Evolutionary conservation across 2,329 filamentous ascomycete species (phyloP), one percentile per base, ranked within the genome.

Genomic region (Neophaeococcomyces aloes): DNA sequence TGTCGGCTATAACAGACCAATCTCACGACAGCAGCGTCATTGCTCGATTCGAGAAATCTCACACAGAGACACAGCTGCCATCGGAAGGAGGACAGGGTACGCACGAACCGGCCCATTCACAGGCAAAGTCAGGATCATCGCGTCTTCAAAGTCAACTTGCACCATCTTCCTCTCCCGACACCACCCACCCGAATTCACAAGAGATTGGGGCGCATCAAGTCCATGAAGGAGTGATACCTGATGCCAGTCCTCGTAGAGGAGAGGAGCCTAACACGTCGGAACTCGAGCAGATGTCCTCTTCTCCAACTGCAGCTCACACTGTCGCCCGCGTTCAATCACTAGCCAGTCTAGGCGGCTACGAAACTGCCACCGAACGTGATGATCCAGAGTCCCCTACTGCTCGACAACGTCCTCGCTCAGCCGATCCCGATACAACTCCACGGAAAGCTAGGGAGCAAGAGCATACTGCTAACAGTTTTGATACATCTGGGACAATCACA

Each of bases 271-370:
- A 60, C 35, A 65, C 63, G 1, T 65, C 62, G 2, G 58, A 59
- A 4, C 51, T 68, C 15, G 66, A 69, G 46, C 62, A 62, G 8
- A 53, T 65, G 41, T 59, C 60, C 11, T 69, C 68, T 2, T 69
- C 68, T 8, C 67, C 68, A 2, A 65, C 65, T 4, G 64, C 65
- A 11, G 61, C 62, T 6, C 62, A 67, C 44, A 65, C 61, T 1
- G 53, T 62, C 5, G 60, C 59, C 18, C 61, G 65, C 29, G 61
- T 61, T 36, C 57, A 65, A n/a, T 66, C 62, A 4, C 47, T 56
- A 42, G 53, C 56, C 7, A 59, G 56, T 4, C 54, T 56, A 25
- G 53, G 50, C 21, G 52, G 53, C 19, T 58, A 59, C 40, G 57
- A 59, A 35, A 59, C 57, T 1, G 56, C 57, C 8, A 48, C 46